Percentiles rank a stretch among this genome's conserved stretches.
These are phyloP conservation scores for Leonotis leonurus DNA, from an alignment of 257 asterid genomes.

Conservation along the genomic window DNA sequence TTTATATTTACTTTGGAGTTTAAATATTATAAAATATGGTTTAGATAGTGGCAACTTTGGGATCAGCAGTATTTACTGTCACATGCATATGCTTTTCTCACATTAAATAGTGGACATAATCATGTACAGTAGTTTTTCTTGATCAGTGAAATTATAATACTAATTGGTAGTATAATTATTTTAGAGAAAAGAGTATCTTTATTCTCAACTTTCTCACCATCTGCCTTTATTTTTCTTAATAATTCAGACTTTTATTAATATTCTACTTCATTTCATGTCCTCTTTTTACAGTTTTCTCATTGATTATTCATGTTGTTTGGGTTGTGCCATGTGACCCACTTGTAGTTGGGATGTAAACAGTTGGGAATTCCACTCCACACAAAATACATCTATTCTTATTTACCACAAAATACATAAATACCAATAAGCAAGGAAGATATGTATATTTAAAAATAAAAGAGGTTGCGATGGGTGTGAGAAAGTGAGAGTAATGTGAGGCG, in stretches of 20 bases:
- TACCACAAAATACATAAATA: no score
- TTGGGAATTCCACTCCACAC: conserved; percentile 16
- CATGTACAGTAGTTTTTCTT: conserved; percentile 18
- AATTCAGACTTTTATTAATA: conserved; percentile 7
- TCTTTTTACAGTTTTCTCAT: conserved; percentile 8
- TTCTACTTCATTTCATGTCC: not conserved
- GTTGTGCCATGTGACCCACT: conserved; percentile 25
- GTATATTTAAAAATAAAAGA: no score
- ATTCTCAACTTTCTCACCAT: conserved; percentile 14
- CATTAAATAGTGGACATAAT: conserved; percentile 25
- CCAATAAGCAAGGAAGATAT: no score
- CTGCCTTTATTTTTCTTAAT: conserved; percentile 10
- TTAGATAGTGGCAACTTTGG: conserved; percentile 8
- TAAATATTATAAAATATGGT: no score
- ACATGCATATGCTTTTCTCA: conserved; percentile 5
- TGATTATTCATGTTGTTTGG: conserved; percentile 5
- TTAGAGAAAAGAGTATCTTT: not conserved
- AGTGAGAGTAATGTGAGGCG: no score
- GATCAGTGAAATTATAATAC: conserved; percentile 13
- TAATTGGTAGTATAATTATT: no score
- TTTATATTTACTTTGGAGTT: no score
- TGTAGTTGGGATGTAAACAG: conserved; percentile 8
- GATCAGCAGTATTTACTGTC: conserved; percentile 24
- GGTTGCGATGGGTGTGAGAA: no score
- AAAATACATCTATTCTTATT: not conserved